Evolutionary conservation across 108 stramenopile genomes (phyloP), one percentile per base, ranked within the genome.

Genomic region (Skeletonema potamos): DNA sequence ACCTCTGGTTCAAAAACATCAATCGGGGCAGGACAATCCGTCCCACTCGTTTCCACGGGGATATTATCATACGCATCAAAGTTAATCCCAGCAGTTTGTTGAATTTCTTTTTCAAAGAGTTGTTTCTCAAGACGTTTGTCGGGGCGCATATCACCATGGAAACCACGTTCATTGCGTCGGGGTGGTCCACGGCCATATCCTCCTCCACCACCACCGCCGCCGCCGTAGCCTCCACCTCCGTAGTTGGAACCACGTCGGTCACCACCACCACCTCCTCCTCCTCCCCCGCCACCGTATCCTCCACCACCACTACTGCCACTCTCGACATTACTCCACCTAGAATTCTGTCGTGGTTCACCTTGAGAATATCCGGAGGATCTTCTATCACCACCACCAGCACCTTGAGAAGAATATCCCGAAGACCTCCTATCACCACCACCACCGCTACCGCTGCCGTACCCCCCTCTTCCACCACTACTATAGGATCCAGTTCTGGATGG

Each of bases 41-140:
- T 80, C 22, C 97, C 97, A 17, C 85, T 82, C 43, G 91, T 88
- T 64, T 99, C 98, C 27, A 99, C 96, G 27, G 97, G 97, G 55
- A 99, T 99, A 54, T 98, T 94, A 78, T 98, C 97, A 86, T 99
- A 98, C 67, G 94, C 92, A 80, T 98, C 96, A 75, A 99, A 99
- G 86, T 99, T 98, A 88, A 99, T 98, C n/a, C 99, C 99, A n/a
- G 96, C 87, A 17, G 92, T 96, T 72, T 96, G 94, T 54, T 92
- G 83, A 72, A 92, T 89, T 15, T 77, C 89, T 11, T 68, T 61
- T 54, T 87, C 85, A 66, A 92, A 95, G 28, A 95, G 86, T 58
- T 85, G 82, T 7, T 77, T 77, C 69, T 95, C 91, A 20, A 91
- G 29, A 48, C 94, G 91, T 39, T 75, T 73, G 79, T 95, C 91